Conservation (phyloP, 345 rosid species). For the Salix arbutifolia region DNA sequence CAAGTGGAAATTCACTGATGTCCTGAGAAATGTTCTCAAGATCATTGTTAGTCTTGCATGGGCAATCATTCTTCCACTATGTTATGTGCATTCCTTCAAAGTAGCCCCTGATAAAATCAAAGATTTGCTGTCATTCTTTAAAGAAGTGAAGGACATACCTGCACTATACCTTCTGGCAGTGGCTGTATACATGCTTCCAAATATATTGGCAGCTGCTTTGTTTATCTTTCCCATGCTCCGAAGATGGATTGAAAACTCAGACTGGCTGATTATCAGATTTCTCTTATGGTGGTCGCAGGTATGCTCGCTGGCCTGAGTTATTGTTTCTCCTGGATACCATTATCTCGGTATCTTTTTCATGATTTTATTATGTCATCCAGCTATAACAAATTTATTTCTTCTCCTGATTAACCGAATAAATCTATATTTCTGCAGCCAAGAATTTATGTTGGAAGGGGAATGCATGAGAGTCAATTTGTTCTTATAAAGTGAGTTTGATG, state of each 20-base stretch:
- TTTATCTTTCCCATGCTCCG: slow-evolving; percentile 94
- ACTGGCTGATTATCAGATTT: slow-evolving; percentile 79
- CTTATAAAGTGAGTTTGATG: slow-evolving; percentile 69
- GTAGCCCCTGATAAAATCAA: slow-evolving; percentile 40
- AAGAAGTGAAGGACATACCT: slow-evolving; percentile 60
- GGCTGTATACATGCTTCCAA: slow-evolving; percentile 71
- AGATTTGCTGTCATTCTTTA: slow-evolving; percentile 51
- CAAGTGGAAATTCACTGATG: slow-evolving; percentile 79
- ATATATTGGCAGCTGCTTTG: slow-evolving; percentile 67
- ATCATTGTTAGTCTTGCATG: slow-evolving; percentile 69
- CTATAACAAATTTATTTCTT: slow-evolving; percentile 2
- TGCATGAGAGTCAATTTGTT: slow-evolving; percentile 96
- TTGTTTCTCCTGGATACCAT: not conserved
- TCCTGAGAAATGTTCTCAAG: slow-evolving; percentile 69
- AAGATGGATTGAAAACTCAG: slow-evolving; percentile 96
- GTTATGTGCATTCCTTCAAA: slow-evolving; percentile 56
- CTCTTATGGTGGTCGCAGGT: slow-evolving; percentile 99
- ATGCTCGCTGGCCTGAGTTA: slow-evolving; percentile 7
- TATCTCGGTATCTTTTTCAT: not conserved
- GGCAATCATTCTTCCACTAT: slow-evolving; percentile 70
- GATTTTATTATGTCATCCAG: not conserved
- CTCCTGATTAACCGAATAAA: slow-evolving; percentile 15
- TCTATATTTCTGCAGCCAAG: slow-evolving; percentile 65
- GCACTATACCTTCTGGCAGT: slow-evolving; percentile 77
- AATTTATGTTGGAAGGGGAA: slow-evolving; percentile 90